phyloP scores from a whole-genome alignment of 805 yeast genomes.

The Yarrowia divulgata region DNA sequence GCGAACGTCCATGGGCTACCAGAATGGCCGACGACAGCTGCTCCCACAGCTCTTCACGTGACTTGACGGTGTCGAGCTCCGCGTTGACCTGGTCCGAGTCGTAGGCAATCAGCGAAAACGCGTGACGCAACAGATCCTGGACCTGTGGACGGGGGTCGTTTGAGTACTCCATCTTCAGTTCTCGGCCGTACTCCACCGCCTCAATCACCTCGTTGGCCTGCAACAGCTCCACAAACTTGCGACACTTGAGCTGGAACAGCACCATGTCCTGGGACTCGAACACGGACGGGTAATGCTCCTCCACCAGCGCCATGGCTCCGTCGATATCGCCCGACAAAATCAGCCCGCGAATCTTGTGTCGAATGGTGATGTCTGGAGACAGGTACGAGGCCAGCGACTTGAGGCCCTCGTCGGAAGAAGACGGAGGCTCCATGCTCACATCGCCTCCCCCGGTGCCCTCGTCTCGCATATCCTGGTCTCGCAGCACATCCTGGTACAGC shows the following conservation, averaged over 20 bases:
- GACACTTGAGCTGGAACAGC: slow-evolving; percentile 55
- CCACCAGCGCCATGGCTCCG: slow-evolving; percentile 53
- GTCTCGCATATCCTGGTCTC: slow-evolving; percentile 45
- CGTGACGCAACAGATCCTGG: slow-evolving; percentile 54
- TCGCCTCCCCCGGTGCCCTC: slow-evolving; percentile 40
- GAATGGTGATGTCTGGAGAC: slow-evolving; percentile 52
- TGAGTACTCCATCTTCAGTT: slow-evolving; percentile 50
- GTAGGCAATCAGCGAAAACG: slow-evolving; percentile 62
- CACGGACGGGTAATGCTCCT: slow-evolving; percentile 53
- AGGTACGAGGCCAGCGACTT: slow-evolving; percentile 47
- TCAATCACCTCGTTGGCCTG: slow-evolving; percentile 46
- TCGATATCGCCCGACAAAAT: slow-evolving; percentile 58
- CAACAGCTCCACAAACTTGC: slow-evolving; percentile 56
- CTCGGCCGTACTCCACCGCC: slow-evolving; percentile 54
- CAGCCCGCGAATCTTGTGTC: slow-evolving; percentile 57
- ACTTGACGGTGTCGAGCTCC: slow-evolving; percentile 19
- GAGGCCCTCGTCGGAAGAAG: slow-evolving; percentile 48
- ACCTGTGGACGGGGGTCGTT: slow-evolving; percentile 49
- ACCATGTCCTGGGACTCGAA: slow-evolving; percentile 50
- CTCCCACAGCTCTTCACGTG: slow-evolving; percentile 52
- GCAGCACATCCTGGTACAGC: slow-evolving; percentile 57
- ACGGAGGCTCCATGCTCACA: slow-evolving; percentile 41
- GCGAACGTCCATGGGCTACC: slow-evolving; percentile 55
- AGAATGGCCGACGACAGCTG: slow-evolving; percentile 56
- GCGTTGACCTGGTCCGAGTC: slow-evolving; percentile 50